Conservation (phyloP, 768 basidiomycete genomes). For the Trametes sanguinea region DNA sequence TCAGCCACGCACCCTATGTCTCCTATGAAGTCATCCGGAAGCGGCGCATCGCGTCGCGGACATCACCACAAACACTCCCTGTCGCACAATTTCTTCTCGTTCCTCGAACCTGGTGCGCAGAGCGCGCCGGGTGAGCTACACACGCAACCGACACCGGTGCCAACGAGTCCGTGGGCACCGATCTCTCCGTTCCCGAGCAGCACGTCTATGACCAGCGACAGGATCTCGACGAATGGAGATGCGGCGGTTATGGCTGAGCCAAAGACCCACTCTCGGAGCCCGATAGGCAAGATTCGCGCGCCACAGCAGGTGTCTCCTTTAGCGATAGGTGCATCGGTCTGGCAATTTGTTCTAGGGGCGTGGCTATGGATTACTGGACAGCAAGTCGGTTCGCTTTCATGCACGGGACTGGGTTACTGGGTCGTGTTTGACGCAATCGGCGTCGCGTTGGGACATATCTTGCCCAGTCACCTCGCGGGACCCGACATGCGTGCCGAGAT, state of each 20-base stretch:
- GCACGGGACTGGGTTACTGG: conserved; percentile 94
- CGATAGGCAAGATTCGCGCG: conserved; percentile 23
- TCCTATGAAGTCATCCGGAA: conserved; percentile 30
- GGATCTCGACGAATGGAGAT: conserved; percentile 9
- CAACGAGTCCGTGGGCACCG: conserved; percentile 69
- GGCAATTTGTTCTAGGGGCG: conserved; percentile 64
- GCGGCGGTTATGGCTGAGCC: conserved; percentile 1
- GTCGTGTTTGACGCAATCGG: conserved; percentile 94
- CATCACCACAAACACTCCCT: conserved; percentile 94
- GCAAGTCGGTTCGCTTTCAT: conserved; percentile 79
- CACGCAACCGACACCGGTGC: conserved; percentile 60
- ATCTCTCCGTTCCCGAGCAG: conserved; percentile 43
- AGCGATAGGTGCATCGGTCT: conserved; percentile 16
- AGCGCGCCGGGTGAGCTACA: conserved; percentile 43
- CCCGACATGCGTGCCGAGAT: conserved; percentile 34
- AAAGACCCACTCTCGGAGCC: conserved; percentile 16
- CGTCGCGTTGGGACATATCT: conserved; percentile 52
- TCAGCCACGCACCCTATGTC: conserved; percentile 29
- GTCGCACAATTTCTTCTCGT: conserved; percentile 95
- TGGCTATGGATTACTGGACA: conserved; percentile 90
- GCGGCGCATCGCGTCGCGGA: conserved; percentile 53
- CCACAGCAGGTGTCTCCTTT: conserved; percentile 19
- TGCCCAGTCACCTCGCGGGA: conserved; percentile 46
- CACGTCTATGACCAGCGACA: conserved; percentile 7
- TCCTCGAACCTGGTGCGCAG: conserved; percentile 73